Evolutionary conservation across 768 basidiomycete genomes (phyloP).

Genomic region (Termitomyces sp.): DNA sequence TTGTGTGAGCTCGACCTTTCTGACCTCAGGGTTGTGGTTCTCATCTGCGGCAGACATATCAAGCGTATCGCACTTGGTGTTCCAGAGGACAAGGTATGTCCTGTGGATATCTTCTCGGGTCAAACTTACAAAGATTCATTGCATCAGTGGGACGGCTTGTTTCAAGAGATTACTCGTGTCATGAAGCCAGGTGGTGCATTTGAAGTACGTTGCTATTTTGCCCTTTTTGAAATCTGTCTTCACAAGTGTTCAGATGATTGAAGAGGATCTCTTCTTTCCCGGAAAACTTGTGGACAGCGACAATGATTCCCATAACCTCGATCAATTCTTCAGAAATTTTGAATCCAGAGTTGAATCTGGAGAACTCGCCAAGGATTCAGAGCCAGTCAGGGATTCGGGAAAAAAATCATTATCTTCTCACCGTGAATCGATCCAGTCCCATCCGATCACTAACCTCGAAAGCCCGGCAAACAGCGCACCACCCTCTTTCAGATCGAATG

Average conservation of each 20-base stretch:
- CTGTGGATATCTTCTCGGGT: not conserved
- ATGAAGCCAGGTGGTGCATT: constrained; percentile 75
- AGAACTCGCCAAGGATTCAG: constrained; percentile 1
- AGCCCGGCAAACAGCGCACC: constrained; percentile 1
- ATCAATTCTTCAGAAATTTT: too few species aligned
- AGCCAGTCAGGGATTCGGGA: constrained; percentile 21
- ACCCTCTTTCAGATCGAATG: constrained; percentile 7
- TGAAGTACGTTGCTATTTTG: constrained; percentile 39
- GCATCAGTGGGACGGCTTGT: constrained; percentile 59
- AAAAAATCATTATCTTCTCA: constrained; percentile 17
- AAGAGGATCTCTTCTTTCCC: constrained; percentile 75
- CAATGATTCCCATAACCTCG: constrained; percentile 11
- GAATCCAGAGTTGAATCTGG: too few species aligned
- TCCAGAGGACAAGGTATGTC: constrained; percentile 66
- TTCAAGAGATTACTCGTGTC: constrained; percentile 68
- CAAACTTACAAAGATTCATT: not conserved
- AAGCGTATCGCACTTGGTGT: constrained; percentile 72
- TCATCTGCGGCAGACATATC: constrained; percentile 44
- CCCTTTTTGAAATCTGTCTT: not conserved
- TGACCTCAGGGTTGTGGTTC: constrained; percentile 1
- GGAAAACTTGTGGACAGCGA: constrained; percentile 42
- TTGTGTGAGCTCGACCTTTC: constrained; percentile 47
- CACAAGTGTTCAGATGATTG: constrained; percentile 47
- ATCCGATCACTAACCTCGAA: constrained; percentile 7
- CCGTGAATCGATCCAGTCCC: constrained; percentile 3